Conservation (phyloP, 108 stramenopile genomes). For the Pseudonitzschia delicatissima region DNA sequence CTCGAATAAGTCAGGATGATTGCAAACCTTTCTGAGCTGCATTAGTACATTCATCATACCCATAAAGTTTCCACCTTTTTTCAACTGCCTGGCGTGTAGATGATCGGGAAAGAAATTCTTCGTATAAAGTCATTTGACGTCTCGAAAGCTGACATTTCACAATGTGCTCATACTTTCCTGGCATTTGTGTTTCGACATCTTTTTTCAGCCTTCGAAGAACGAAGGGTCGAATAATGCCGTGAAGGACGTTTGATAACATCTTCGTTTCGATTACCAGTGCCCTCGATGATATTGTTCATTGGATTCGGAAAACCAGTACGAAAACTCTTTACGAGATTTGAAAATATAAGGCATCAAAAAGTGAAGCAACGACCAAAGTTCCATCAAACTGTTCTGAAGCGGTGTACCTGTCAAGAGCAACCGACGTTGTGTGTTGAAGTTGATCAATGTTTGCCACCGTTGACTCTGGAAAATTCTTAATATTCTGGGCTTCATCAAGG, state of each 20-base stretch:
- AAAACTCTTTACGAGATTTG: constrained; percentile 92
- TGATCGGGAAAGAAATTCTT: constrained; percentile 97
- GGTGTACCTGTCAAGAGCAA: constrained; percentile 94
- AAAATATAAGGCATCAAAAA: constrained; percentile 88
- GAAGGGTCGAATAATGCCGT: constrained; percentile 97
- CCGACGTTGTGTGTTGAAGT: constrained; percentile 93
- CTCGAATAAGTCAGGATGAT: constrained; percentile 99
- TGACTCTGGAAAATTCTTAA: constrained; percentile 98
- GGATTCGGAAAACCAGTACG: constrained; percentile 99
- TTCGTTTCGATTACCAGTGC: constrained; percentile 65
- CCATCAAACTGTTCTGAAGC: constrained; percentile 89
- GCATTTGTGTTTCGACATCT: constrained; percentile 96
- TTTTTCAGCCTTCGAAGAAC: constrained; percentile 94
- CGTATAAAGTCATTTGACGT: constrained; percentile 94
- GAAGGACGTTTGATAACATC: constrained; percentile 87
- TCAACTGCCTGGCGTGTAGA: constrained; percentile 85
- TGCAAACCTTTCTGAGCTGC: constrained; percentile 99
- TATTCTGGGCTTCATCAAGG: constrained; percentile 98
- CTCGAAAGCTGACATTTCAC: constrained; percentile 91
- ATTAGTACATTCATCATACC: constrained; percentile 99
- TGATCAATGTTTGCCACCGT: constrained; percentile 98
- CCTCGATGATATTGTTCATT: constrained; percentile 92
- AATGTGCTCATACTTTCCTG: constrained; percentile 95
- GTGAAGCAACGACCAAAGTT: constrained; percentile 90
- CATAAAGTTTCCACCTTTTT: constrained; percentile 90